Conservation (phyloP, 2,329 filamentous ascomycete genomes). For the Dichotomopilus funicola region DNA sequence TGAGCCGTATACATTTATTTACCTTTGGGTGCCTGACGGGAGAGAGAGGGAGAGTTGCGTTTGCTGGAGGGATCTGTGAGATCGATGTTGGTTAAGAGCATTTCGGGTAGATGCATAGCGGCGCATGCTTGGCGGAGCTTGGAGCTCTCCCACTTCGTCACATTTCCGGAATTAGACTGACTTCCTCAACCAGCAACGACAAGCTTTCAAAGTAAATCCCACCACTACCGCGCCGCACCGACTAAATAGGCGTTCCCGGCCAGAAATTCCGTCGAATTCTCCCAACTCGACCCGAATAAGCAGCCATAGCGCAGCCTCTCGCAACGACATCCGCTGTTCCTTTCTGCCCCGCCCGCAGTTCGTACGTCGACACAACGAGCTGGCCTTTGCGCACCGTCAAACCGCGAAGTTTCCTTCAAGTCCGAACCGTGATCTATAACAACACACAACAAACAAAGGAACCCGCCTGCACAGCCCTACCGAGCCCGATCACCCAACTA, state of each 20-base stretch:
- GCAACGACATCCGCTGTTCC: background rate
- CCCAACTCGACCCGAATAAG: background rate
- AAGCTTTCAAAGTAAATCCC: background rate
- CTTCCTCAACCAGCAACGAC: background rate
- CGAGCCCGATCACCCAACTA: too few species aligned
- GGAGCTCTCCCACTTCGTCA: background rate
- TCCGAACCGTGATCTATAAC: too few species aligned
- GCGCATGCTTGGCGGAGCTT: background rate
- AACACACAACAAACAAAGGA: too few species aligned
- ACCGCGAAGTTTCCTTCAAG: too few species aligned
- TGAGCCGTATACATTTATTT: too few species aligned
- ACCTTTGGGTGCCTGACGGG: too few species aligned
- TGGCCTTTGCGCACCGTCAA: too few species aligned
- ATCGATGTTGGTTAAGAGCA: background rate
- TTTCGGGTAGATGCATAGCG: constrained; percentile 4
- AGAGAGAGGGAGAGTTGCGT: too few species aligned
- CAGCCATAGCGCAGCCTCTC: background rate
- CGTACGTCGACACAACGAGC: too few species aligned
- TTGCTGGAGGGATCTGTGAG: too few species aligned
- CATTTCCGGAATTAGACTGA: background rate
- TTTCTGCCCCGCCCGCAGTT: background rate
- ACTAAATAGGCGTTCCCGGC: too few species aligned
- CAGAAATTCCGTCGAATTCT: background rate
- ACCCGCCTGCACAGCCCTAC: too few species aligned
- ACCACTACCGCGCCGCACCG: background rate